Conservation (phyloP, 495 filamentous ascomycete species). For the Neurospora tetraspora region DNA sequence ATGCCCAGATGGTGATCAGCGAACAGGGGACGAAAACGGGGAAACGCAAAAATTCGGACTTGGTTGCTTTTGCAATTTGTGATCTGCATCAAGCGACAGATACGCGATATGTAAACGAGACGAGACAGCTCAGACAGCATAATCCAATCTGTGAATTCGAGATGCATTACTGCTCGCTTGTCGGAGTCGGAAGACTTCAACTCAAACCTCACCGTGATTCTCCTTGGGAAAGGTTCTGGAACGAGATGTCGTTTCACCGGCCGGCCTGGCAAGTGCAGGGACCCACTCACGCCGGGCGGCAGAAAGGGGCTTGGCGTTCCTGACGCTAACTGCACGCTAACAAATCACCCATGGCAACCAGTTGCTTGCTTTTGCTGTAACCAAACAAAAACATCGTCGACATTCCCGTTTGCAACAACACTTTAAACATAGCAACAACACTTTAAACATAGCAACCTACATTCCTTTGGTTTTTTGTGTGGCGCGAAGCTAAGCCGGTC, state of each 20-base stretch:
- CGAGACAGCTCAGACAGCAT: not conserved
- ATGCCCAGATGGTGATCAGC: not conserved
- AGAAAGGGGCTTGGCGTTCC: not conserved
- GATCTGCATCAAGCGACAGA: not conserved
- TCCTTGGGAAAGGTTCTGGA: not conserved
- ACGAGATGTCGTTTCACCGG: not conserved
- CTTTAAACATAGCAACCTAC: not conserved
- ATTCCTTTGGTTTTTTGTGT: not conserved
- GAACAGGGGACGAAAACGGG: not conserved
- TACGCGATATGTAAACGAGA: not conserved
- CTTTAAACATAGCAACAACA: not conserved
- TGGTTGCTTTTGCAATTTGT: not conserved
- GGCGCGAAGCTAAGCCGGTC: not conserved
- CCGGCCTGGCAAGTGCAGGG: not conserved
- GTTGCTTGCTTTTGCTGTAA: not conserved
- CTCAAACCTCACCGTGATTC: not conserved
- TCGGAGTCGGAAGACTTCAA: not conserved
- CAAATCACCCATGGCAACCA: not conserved
- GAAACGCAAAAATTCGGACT: not conserved
- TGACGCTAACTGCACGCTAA: not conserved
- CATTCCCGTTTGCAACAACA: not conserved
- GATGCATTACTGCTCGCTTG: not conserved
- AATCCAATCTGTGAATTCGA: not conserved
- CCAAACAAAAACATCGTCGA: not conserved
- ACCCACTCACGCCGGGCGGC: not conserved